phyloP scores from a whole-genome alignment of 179 eudicot genomes.

The Gypsophila paniculata region DNA sequence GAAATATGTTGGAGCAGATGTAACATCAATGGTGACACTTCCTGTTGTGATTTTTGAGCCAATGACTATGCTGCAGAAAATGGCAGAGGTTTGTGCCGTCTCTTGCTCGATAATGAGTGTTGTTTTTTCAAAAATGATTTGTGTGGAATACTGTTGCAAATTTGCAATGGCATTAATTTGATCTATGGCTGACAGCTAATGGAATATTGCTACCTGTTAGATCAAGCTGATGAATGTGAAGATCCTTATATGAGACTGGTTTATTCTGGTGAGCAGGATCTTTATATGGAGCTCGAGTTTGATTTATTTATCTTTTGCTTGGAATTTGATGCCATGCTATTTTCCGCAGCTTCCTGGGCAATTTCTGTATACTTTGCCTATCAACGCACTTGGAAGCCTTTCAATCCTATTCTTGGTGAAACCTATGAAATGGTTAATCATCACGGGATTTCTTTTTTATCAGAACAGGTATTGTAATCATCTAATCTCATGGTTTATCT shows the following conservation, averaged over 20 bases:
- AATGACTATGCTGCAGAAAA: constrained; percentile 96
- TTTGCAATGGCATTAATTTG: constrained; percentile 11
- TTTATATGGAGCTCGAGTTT: background rate
- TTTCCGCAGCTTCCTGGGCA: constrained; percentile 73
- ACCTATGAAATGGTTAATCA: constrained; percentile 95
- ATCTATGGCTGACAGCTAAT: constrained; percentile 54
- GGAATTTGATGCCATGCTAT: background rate
- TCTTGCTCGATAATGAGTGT: constrained; percentile 10
- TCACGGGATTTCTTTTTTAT: constrained; percentile 68
- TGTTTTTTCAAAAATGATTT: background rate
- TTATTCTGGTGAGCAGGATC: constrained; percentile 59
- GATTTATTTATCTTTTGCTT: constrained; percentile 8
- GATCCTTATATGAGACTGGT: constrained; percentile 94
- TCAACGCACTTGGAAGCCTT: constrained; percentile 98
- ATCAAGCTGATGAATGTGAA: constrained; percentile 84
- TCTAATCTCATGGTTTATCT: constrained; percentile 7
- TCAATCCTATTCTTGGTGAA: constrained; percentile 97
- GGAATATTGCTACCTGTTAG: constrained; percentile 84
- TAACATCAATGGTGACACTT: constrained; percentile 95
- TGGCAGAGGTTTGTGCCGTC: constrained; percentile 80
- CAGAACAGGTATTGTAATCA: constrained; percentile 66
- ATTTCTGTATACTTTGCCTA: constrained; percentile 75
- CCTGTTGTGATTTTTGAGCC: constrained; percentile 98
- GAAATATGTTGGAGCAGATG: constrained; percentile 84
- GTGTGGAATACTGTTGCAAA: background rate